Evolutionary conservation across 371 early-diverging fungal genomes (phyloP).

Genomic region (Sporodiniella umbellata): DNA sequence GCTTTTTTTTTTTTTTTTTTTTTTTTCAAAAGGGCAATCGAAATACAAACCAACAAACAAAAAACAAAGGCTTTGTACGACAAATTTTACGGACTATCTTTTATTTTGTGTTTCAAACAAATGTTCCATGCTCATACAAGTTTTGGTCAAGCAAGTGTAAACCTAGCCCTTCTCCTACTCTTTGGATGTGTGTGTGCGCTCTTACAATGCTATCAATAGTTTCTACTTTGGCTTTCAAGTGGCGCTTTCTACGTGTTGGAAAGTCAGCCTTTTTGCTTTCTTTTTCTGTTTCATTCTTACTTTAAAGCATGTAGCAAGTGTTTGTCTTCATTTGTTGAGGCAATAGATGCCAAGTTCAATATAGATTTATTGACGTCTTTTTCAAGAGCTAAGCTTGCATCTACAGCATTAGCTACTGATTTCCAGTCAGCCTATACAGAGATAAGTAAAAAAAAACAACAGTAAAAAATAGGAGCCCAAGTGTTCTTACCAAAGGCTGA

Average conservation of each 20-base stretch:
- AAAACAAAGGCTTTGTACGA: too few relatives aligned
- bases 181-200: constrained; percentile 46
- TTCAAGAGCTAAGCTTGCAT: constrained; percentile 35
- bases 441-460: not conserved
- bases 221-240: constrained; percentile 41
- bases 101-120: not conserved
- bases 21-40: too few relatives aligned
- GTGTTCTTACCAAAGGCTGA: constrained; percentile 30
- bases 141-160: constrained; percentile 43
- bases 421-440: constrained; percentile 26
- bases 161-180: constrained; percentile 54
- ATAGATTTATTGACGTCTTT: constrained; percentile 62
- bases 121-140: constrained; percentile 27
- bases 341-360: constrained; percentile 50
- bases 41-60: not conserved
- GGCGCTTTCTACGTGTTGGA: constrained; percentile 13
- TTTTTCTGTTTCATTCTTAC: constrained; percentile 23
- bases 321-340: constrained; percentile 46
- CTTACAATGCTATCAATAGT: constrained; percentile 48
- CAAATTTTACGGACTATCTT: too few relatives aligned
- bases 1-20: too few relatives aligned
- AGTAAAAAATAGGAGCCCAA: not conserved
- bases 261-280: too few relatives aligned
- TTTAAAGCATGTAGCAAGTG: constrained; percentile 59
- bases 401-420: constrained; percentile 38